Conservation (phyloP, 78 protist genomes). For the Planoprotostelium fungivorum region DNA sequence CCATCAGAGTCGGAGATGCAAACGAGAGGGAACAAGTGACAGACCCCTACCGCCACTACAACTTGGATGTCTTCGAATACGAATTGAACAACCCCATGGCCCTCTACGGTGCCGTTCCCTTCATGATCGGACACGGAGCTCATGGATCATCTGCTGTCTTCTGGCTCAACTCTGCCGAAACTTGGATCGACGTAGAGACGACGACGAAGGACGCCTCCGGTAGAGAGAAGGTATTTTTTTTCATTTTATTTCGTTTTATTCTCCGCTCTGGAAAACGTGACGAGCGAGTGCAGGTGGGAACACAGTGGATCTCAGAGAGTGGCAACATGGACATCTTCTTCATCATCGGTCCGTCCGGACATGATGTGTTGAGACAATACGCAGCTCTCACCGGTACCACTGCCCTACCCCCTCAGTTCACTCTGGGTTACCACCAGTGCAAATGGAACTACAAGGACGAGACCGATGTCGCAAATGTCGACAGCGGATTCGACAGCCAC, state of each 20-base stretch:
- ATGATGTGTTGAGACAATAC: constrained; percentile 64
- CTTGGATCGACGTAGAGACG: constrained; percentile 78
- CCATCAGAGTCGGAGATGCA: neutral
- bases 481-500: constrained; percentile 75
- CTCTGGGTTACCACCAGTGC: constrained; percentile 98
- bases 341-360: constrained; percentile 79
- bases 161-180: constrained; percentile 95
- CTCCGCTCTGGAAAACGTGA: neutral
- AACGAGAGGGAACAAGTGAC: neutral
- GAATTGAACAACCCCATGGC: constrained; percentile 86
- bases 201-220: neutral
- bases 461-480: constrained; percentile 67
- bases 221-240: too few relatives aligned
- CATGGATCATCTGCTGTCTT: constrained; percentile 61
- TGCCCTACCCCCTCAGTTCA: constrained; percentile 85
- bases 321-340: constrained; percentile 89
- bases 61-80: constrained; percentile 94
- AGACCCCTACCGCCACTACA: constrained; percentile 93
- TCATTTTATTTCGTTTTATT: neutral
- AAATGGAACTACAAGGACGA: constrained; percentile 97
- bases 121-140: constrained; percentile 76
- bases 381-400: constrained; percentile 83
- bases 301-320: constrained; percentile 87
- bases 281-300: constrained; percentile 5
- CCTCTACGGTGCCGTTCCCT: constrained; percentile 94